phyloP scores from a whole-genome alignment of 371 early-diverging fungal species.

The Apophysomyces variabilis region DNA sequence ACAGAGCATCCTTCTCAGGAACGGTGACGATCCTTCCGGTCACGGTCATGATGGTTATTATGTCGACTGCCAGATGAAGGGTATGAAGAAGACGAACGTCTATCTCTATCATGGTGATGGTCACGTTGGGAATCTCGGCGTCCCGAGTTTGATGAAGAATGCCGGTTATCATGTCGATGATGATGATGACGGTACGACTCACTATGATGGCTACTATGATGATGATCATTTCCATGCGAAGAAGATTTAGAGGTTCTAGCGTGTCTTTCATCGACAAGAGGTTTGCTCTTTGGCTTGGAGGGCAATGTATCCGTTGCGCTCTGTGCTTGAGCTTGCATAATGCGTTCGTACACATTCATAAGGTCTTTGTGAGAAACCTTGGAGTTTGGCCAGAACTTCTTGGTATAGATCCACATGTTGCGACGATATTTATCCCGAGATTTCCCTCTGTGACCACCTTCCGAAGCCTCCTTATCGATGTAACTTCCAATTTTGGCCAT shows the following conservation, averaged over 20 bases:
- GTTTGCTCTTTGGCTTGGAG: not conserved
- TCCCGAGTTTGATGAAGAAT: not conserved
- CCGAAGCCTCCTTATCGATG: slow-evolving; percentile 49
- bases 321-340: slow-evolving; percentile 24
- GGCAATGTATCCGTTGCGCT: not conserved
- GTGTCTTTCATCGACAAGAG: not conserved
- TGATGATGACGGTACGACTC: not conserved
- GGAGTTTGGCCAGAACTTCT: slow-evolving; percentile 64
- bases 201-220: not conserved
- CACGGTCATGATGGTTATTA: slow-evolving; percentile 4
- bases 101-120: slow-evolving; percentile 5
- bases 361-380: slow-evolving; percentile 53
- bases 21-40: slow-evolving; percentile 7
- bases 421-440: slow-evolving; percentile 39
- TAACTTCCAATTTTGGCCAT: slow-evolving; percentile 64
- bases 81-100: slow-evolving; percentile 8
- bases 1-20: not conserved
- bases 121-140: slow-evolving; percentile 6
- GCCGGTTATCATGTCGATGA: slow-evolving; percentile 8
- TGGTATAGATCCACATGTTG: slow-evolving; percentile 67
- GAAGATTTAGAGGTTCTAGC: not conserved
- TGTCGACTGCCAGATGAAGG: slow-evolving; percentile 5
- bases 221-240: not conserved
- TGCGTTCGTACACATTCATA: slow-evolving; percentile 55
- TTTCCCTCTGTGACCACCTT: slow-evolving; percentile 8